Percentiles rank a stretch among this genome's conserved stretches.
Evolutionary conservation across 805 yeast genomes (phyloP).

Genomic region (Yarrowia sp.): DNA sequence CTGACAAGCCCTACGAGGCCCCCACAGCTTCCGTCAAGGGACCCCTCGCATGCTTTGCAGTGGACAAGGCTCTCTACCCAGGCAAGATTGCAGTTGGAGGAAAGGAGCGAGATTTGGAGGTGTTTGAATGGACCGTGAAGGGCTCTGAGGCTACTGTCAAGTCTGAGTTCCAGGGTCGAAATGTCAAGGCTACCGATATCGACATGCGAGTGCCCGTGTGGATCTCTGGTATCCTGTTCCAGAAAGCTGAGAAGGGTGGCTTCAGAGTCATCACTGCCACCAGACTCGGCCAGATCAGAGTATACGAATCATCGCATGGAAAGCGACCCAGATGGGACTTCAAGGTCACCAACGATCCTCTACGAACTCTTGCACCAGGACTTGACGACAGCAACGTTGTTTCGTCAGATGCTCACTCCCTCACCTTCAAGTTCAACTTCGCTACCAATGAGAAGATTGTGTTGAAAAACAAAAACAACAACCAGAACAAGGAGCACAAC

Average conservation of each 20-base stretch:
- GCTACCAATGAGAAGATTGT: slow-evolving; percentile 3
- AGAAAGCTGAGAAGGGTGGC: slow-evolving; percentile 42
- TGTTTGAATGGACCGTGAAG: slow-evolving; percentile 29
- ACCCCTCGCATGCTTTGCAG: slow-evolving; percentile 29
- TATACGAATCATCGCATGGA: slow-evolving; percentile 66
- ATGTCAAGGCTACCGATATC: slow-evolving; percentile 74
- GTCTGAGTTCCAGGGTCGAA: slow-evolving; percentile 65
- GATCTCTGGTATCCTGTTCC: slow-evolving; percentile 53
- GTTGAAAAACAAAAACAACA: background rate
- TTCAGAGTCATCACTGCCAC: slow-evolving; percentile 59
- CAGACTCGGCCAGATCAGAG: slow-evolving; percentile 69
- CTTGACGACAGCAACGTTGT: slow-evolving; percentile 49
- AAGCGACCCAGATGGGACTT: slow-evolving; percentile 62
- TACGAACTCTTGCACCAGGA: slow-evolving; percentile 44
- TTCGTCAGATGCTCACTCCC: slow-evolving; percentile 69
- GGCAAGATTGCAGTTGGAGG: slow-evolving; percentile 77
- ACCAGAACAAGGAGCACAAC: slow-evolving; percentile 12
- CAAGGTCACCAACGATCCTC: slow-evolving; percentile 55
- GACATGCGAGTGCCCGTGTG: slow-evolving; percentile 82
- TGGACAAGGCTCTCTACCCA: slow-evolving; percentile 14
- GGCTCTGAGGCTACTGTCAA: slow-evolving; percentile 36
- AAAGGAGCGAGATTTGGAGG: slow-evolving; percentile 69
- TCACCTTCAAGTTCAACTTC: slow-evolving; percentile 57
- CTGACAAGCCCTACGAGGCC: slow-evolving; percentile 9
- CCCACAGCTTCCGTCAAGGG: slow-evolving; percentile 18